These are phyloP conservation scores for Crithidia thermophila DNA, from an alignment of 208 protist genomes.

Conservation along the genomic window DNA sequence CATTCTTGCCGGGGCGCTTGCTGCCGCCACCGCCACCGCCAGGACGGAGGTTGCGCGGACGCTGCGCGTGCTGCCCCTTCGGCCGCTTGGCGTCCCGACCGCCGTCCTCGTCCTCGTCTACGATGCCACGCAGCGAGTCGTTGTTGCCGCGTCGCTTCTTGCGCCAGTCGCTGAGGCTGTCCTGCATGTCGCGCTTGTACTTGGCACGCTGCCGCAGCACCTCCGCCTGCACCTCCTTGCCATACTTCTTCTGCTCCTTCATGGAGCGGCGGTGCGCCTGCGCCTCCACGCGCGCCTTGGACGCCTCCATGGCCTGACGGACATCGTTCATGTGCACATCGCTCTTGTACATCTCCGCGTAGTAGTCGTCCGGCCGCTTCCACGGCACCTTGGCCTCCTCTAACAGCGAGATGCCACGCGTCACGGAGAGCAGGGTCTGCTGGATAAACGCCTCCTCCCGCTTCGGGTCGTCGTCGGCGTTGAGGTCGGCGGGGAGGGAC, in stretches of 20 bases:
- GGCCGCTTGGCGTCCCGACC: conserved; percentile 17
- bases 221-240: conserved; percentile 95
- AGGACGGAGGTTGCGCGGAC: conserved; percentile 57
- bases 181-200: conserved; percentile 93
- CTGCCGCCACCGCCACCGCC: conserved; percentile 62
- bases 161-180: conserved; percentile 83
- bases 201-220: conserved; percentile 93
- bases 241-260: conserved; percentile 96
- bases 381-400: conserved; percentile 83
- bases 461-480: conserved; percentile 91
- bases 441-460: conserved; percentile 94
- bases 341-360: conserved; percentile 97
- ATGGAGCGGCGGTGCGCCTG: conserved; percentile 87
- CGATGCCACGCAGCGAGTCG: conserved; percentile 67
- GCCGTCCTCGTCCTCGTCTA: conserved; percentile 45
- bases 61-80: conserved; percentile 33
- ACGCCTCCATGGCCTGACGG: conserved; percentile 82
- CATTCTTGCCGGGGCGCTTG: conserved; percentile 91
- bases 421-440: conserved; percentile 87
- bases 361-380: conserved; percentile 94
- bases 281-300: conserved; percentile 79
- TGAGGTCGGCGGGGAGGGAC: conserved; percentile 75
- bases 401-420: conserved; percentile 73
- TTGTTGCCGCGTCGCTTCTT: conserved; percentile 83
- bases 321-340: conserved; percentile 96